Conservation (phyloP, 768 basidiomycete species). For the Naematelia aurantialba region DNA sequence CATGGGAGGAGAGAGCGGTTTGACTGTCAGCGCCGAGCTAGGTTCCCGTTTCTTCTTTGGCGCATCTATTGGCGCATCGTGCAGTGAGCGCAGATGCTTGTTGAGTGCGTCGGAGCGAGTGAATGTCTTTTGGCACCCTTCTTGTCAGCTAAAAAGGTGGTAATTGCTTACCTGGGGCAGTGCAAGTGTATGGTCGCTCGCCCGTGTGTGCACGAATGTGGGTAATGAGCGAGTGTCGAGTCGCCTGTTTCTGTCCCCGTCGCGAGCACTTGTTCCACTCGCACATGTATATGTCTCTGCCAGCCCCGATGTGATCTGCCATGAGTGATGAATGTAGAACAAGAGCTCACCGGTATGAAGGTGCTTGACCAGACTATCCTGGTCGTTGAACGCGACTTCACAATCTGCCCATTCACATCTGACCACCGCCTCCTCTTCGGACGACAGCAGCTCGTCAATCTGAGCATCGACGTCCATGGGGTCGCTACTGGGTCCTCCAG, state of each 20-base stretch:
- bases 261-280: constrained; percentile 82
- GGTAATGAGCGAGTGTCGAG: constrained; percentile 82
- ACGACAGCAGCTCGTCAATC: constrained; percentile 24
- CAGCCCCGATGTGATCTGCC: constrained; percentile 73
- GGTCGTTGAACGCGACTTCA: constrained; percentile 65
- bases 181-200: constrained; percentile 86
- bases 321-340: constrained; percentile 3
- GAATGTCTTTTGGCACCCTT: constrained; percentile 93
- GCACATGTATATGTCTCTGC: constrained; percentile 81
- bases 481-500: background rate
- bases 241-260: constrained; percentile 76
- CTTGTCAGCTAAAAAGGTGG: background rate
- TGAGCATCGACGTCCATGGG: constrained; percentile 26
- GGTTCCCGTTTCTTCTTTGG: constrained; percentile 47
- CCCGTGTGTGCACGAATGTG: constrained; percentile 91
- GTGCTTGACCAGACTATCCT: constrained; percentile 74
- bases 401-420: constrained; percentile 80
- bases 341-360: constrained; percentile 67
- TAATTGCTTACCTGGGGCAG: constrained; percentile 63
- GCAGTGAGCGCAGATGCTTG: constrained; percentile 87
- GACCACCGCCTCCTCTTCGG: constrained; percentile 2
- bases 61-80: constrained; percentile 69
- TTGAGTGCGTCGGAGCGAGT: constrained; percentile 85
- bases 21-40: background rate
- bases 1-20: background rate